Base-by-base conservation (phyloP, 208 protist species). In the Angomonas ambiguus region DNA sequence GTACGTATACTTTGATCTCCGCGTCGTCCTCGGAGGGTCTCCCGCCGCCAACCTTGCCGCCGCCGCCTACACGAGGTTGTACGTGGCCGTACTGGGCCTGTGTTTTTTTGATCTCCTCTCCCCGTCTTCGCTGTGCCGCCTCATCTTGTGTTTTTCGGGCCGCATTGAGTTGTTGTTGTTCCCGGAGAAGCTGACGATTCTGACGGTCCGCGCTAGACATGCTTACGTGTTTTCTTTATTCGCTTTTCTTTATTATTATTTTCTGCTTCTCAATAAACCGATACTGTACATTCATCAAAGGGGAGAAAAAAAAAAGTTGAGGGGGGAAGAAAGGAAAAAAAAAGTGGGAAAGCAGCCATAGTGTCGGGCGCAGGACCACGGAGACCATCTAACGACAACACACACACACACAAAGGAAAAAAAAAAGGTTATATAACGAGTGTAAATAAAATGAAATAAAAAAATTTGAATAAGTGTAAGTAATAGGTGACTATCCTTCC, bases 161-260 rank as follows among this genome's bases (percentile, higher is more conserved):
- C 24, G 76, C 70, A 49, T 95, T 95, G 20, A 95, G 79, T 65
- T 86, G 79, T 62, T 95, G 75, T 71, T 95, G 89, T 72, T 95
- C 89, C 1, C 83, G 79, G 42, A 95, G 89, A 51, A 93, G 86
- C 51, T 85, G 69, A 20, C 76, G 77, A 66, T 95, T 95, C 68
- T 87, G 56, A 20, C 79, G 74, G 6, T 83, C 82, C 1, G 89
- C 89, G 64, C 83, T 89, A 16, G 73, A 69, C 82, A 89, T 90
- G 3, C 0, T 42, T 61, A 22, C 16, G 6, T 5, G 25, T 6
- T 16, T 35, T 2, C 35, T 30, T 34, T 31, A 32, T 30, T 30
- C 6, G 28, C 25, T 56, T 56, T 30, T 11, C n/a, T 56, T 8
- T 56, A 56, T 56, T 56, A 24, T 27, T 56, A 5, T 24, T 56